phyloP scores from a whole-genome alignment of 495 filamentous ascomycete species.

The Penicillium malachiteum region DNA sequence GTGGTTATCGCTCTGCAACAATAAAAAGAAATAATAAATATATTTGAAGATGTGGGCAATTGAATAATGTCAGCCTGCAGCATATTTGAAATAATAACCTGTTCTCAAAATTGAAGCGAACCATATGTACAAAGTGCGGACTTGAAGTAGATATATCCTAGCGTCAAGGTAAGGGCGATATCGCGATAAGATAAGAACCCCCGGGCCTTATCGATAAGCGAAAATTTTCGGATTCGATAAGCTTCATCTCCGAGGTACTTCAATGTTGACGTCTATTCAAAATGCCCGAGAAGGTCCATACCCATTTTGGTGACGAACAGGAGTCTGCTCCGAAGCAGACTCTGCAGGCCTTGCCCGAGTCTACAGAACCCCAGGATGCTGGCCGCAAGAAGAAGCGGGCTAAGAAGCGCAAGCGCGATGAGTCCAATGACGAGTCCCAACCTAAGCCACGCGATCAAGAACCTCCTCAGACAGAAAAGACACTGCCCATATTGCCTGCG shows the following conservation, averaged over 20 bases:
- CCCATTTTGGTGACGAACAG: constrained; percentile 22
- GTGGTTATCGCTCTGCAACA: neutral
- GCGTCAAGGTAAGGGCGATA: neutral
- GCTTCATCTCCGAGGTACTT: neutral
- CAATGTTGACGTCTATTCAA: constrained; percentile 12
- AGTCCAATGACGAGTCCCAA: constrained; percentile 15
- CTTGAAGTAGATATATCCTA: too few relatives aligned
- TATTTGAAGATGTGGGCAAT: neutral
- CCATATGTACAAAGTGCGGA: too few relatives aligned
- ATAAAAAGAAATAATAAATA: neutral
- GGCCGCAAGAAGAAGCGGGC: constrained; percentile 28
- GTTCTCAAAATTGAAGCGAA: too few relatives aligned
- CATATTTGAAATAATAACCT: too few relatives aligned
- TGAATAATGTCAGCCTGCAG: too few relatives aligned
- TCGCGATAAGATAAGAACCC: neutral
- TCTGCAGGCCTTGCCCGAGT: neutral
- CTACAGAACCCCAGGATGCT: constrained; percentile 18
- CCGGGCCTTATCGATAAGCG: constrained; percentile 14
- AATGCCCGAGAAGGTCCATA: constrained; percentile 51
- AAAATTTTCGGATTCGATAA: constrained; percentile 29
- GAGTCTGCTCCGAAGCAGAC: constrained; percentile 10
- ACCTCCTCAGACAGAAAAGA: neutral
- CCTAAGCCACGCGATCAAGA: constrained; percentile 4
- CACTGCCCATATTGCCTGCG: neutral
- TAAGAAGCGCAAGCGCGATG: constrained; percentile 49